Evolutionary conservation across 352 stramenopile species (phyloP).

Genomic region (Globisporangium yorkense): DNA sequence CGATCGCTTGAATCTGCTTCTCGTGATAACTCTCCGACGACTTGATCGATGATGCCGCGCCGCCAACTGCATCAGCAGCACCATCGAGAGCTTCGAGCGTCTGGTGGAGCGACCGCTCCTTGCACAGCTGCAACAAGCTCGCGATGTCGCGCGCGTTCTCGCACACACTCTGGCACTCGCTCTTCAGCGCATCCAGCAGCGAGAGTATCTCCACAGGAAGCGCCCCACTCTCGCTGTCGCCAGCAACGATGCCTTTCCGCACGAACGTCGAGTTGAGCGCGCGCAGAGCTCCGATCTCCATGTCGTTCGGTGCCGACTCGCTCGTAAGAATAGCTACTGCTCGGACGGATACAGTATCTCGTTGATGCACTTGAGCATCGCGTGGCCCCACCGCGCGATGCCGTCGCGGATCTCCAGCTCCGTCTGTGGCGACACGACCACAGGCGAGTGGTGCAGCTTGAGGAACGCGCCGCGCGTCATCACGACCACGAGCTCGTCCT

Average conservation of each 20-base stretch:
- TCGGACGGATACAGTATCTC: slow-evolving; percentile 13
- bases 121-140: slow-evolving; percentile 43
- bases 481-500: slow-evolving; percentile 13
- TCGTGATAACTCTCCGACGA: slow-evolving; percentile 8
- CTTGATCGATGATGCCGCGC: not conserved
- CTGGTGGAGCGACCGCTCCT: slow-evolving; percentile 52
- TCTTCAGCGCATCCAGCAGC: slow-evolving; percentile 18
- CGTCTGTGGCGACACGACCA: slow-evolving; percentile 6
- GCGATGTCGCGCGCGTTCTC: slow-evolving; percentile 17
- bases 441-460: slow-evolving; percentile 3
- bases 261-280: slow-evolving; percentile 26
- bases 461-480: slow-evolving; percentile 17
- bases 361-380: slow-evolving; percentile 16
- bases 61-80: not conserved
- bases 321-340: not conserved
- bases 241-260: slow-evolving; percentile 27
- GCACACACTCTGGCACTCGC: slow-evolving; percentile 6
- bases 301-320: not conserved
- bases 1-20: slow-evolving; percentile 51
- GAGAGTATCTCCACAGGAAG: slow-evolving; percentile 5
- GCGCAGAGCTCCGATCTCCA: slow-evolving; percentile 8
- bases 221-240: not conserved
- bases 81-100: slow-evolving; percentile 40
- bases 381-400: slow-evolving; percentile 17
- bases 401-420: slow-evolving; percentile 11